Percentiles rank a stretch among this genome's conserved stretches.
Evolutionary conservation across 1,284 basidiomycete genomes (phyloP).

Genomic region (Abortiporus biennis): DNA sequence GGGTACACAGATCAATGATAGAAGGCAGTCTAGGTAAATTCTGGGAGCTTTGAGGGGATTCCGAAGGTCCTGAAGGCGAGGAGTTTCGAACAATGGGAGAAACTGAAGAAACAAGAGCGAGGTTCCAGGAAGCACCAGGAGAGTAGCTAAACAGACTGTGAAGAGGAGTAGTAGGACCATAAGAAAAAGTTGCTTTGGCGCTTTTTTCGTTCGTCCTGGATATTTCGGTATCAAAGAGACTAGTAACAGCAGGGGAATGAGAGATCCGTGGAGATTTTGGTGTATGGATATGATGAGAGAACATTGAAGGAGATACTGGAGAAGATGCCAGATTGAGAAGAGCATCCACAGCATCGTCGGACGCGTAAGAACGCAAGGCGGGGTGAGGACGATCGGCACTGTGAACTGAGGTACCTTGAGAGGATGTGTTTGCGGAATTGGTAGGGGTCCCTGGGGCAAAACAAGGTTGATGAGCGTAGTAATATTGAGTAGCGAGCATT

Average conservation of each 20-base stretch:
- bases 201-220: conserved; percentile 10
- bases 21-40: too few species aligned
- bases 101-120: conserved; percentile 11
- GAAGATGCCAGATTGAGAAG: neutral
- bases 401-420: too few species aligned
- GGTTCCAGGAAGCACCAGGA: conserved; percentile 17
- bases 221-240: too few species aligned
- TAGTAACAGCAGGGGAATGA: too few species aligned
- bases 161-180: conserved; percentile 18
- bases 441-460: too few species aligned
- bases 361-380: neutral
- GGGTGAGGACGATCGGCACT: too few species aligned
- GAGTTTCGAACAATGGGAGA: conserved; percentile 17
- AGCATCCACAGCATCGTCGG: conserved; percentile 5
- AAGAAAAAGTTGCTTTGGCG: conserved; percentile 11
- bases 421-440: too few species aligned
- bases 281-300: neutral
- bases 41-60: neutral
- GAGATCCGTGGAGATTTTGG: neutral
- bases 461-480: too few species aligned
- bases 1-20: too few species aligned
- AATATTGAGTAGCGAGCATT: too few species aligned
- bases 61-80: neutral
- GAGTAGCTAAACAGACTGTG: conserved; percentile 19
- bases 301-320: neutral